These are phyloP conservation scores for Penicillium sp. DNA, from an alignment of 2,329 filamentous ascomycete genomes.

Conservation along the genomic window DNA sequence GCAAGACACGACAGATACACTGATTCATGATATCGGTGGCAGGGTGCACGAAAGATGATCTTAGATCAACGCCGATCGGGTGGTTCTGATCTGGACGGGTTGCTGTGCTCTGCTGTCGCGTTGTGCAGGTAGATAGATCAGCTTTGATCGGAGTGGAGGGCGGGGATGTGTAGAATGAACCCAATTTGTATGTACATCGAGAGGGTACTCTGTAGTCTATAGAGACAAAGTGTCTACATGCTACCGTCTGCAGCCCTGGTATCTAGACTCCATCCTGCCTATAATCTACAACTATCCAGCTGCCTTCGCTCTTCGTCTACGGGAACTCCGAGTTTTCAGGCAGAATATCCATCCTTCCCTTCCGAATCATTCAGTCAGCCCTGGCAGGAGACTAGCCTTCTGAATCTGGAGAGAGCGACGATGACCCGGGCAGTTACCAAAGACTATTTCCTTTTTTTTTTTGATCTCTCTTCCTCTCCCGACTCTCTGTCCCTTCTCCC, in stretches of 20 bases:
- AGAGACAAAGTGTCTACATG: not conserved
- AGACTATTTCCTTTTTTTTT: too few species aligned
- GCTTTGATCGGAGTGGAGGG: not conserved
- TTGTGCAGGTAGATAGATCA: not conserved
- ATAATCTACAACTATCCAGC: not conserved
- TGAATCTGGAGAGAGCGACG: not conserved
- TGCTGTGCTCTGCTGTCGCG: slow-evolving; percentile 6
- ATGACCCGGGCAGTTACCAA: not conserved
- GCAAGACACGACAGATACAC: not conserved
- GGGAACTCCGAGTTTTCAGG: not conserved
- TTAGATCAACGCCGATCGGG: slow-evolving; percentile 10
- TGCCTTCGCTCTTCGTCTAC: not conserved
- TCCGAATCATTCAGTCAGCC: not conserved
- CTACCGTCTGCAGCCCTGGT: not conserved
- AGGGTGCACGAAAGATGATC: not conserved
- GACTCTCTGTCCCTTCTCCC: not conserved
- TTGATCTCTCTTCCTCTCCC: not conserved
- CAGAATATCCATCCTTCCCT: not conserved
- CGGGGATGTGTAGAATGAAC: not conserved
- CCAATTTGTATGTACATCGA: not conserved
- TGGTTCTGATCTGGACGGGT: slow-evolving; percentile 17
- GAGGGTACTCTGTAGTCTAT: not conserved
- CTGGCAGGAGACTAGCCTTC: not conserved
- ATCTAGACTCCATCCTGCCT: not conserved
- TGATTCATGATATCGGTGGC: not conserved